A percentile compares a stretch with the other conserved stretches of the same genome.
phyloP scores from a whole-genome alignment of 768 basidiomycete species.

The Tylopilus subfusipes region DNA sequence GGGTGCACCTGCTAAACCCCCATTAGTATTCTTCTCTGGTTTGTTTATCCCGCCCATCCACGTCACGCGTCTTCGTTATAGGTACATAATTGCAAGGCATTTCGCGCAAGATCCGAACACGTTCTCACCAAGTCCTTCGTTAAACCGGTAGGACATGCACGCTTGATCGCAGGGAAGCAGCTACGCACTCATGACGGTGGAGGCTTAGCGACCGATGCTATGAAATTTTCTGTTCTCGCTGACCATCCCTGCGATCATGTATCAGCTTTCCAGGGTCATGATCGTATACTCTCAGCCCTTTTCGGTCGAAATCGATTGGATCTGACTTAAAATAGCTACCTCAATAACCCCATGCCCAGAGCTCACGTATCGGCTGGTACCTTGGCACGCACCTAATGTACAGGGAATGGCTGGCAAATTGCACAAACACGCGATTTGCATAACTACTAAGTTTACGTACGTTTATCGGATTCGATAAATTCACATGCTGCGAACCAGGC shows the following conservation, averaged over 20 bases:
- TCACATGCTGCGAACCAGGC: too few relatives aligned
- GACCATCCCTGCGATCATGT: too few relatives aligned
- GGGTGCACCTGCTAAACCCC: too few relatives aligned
- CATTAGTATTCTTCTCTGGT: too few relatives aligned
- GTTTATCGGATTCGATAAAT: background rate
- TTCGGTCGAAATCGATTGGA: background rate
- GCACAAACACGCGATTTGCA: background rate
- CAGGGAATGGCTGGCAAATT: background rate
- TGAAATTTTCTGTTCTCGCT: too few relatives aligned
- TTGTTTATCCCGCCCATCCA: too few relatives aligned
- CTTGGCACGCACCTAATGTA: background rate
- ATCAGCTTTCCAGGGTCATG: too few relatives aligned
- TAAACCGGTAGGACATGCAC: background rate
- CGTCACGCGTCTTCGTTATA: too few relatives aligned
- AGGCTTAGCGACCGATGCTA: too few relatives aligned
- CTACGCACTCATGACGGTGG: background rate
- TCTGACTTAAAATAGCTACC: background rate
- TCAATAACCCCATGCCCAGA: background rate
- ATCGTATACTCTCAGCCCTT: too few relatives aligned
- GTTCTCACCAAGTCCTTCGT: too few relatives aligned
- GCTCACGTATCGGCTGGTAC: background rate
- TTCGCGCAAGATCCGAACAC: background rate
- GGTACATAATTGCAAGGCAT: too few relatives aligned
- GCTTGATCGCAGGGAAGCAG: background rate
- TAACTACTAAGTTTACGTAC: background rate